Evolutionary conservation across 2,329 filamentous ascomycete genomes (phyloP), one percentile per base, ranked within the genome.

Genomic region (Fusarium tanahbumbuense): DNA sequence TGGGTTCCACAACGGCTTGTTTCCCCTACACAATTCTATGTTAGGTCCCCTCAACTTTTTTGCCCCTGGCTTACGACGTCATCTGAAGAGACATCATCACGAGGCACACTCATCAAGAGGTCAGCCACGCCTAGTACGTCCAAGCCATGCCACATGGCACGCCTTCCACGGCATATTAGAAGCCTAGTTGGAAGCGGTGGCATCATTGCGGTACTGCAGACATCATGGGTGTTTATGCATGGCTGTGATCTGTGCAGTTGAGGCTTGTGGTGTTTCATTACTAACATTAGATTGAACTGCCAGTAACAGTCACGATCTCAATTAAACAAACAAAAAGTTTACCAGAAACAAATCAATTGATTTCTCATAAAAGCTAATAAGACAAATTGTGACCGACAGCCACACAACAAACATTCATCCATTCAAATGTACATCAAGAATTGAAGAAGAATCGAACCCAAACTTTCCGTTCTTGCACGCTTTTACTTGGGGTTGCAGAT

Each of bases 401-500:
- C 54, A 50, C 63, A 49, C n/a, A 50, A 56, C 30, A 69, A 71
- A 55, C 56, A 59, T 42, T 44, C 57, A 59, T 59, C 34, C 52
- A 49, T 64, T 52, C 60, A 70, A 73, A 66, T 70, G 70, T 74
- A 73, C 70, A 72, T 62, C 32, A 65, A 55, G 72, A 74, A 74
- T 66, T 62, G 70, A 74, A 74, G 56, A 74, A 74, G 45, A 48
- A 49, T 46, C 48, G 18, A 55, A 48, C 20, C 8, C 45, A 52
- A 9, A 53, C 11, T 18, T 41, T 15, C 49, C 52, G 12, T 37
- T 42, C 20, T 20, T 20, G 15, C 23, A 46, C 13, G 32, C 54
- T 44, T 37, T 23, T 56, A 58, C 56, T 71, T 58, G 18, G 37
- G 22, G 70, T 68, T 64, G 72, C 81, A 82, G 32, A 74, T 64